Base-by-base conservation (phyloP, 768 basidiomycete species). In the Mycena pura region DNA sequence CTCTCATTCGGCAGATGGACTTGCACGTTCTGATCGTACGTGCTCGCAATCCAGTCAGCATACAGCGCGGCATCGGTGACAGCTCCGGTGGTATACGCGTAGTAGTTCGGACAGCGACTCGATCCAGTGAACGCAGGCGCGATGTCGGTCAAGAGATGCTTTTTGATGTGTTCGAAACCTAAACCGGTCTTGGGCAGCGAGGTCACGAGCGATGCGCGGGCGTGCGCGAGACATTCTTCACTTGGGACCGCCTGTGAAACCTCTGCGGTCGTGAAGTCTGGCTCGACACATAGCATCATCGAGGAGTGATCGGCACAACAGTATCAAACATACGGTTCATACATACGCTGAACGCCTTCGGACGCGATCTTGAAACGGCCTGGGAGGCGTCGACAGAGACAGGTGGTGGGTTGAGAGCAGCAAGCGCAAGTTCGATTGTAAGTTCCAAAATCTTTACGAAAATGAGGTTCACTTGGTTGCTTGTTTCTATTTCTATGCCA, bases 21-120 rank as follows among this genome's bases (percentile, higher is more conserved):
- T 24, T 57, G 56, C 6, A 62, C 53, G n/a, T 66, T 66, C 38
- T 66, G 64, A 27, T 66, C 64, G 21, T 45, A 59, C 6, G 52
- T 56, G n/a, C 57, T 59, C 1, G 57, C 64, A 5, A 66, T 15
- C 60, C 60, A 62, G 28, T 66, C 64, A 5, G 44, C 64, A 15
- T 59, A 59, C 3, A 66, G 43, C 2, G 64, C 64, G 13, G 64
- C 51, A 6, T 62, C 64, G 0, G 64, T 66, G 0, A 62, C 60
- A 6, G 34, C 64, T 10, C 64, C 64, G 13, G 60, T 66, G 17
- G 60, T 62, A 21, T 50, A 62, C 11, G 56, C 60, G n/a, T 53
- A 66, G 38, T 66, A 66, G 28, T 46, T 58, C 6, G 60, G 50
- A 31, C 46, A 50, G 5, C 45, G 56, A 25, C 64, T 49, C 34